These are phyloP conservation scores for Moniliophthora roreri DNA, from an alignment of 1,284 basidiomycete genomes.

Conservation along the genomic window DNA sequence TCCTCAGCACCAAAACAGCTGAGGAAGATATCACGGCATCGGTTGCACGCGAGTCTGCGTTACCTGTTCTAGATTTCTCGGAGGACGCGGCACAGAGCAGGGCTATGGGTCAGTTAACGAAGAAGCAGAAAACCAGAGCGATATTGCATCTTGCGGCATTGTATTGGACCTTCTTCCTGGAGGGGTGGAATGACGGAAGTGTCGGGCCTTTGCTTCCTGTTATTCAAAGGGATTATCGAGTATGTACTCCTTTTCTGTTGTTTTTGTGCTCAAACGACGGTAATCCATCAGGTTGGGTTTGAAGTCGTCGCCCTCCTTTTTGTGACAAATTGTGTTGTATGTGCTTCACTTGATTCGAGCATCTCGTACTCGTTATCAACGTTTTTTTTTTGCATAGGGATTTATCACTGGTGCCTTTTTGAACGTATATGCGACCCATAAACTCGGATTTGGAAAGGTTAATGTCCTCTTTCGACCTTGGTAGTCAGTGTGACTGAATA, in stretches of 20 bases:
- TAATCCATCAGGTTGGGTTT: slow-evolving; percentile 39
- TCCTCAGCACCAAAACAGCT: too few relatives aligned
- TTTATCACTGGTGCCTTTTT: slow-evolving; percentile 51
- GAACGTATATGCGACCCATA: slow-evolving; percentile 57
- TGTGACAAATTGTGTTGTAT: slow-evolving; percentile 42
- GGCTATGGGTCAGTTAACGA: neutral
- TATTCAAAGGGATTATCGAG: slow-evolving; percentile 55
- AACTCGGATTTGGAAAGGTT: slow-evolving; percentile 61
- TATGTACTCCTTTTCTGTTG: slow-evolving; percentile 24
- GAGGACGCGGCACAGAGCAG: neutral
- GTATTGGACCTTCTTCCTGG: slow-evolving; percentile 35
- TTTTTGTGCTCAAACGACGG: neutral
- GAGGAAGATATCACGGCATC: too few relatives aligned
- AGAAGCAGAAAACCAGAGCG: neutral
- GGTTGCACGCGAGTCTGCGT: too few relatives aligned
- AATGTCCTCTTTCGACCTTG: too few relatives aligned
- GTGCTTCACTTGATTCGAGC: slow-evolving; percentile 13
- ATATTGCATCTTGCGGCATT: slow-evolving; percentile 30
- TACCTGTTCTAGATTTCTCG: too few relatives aligned
- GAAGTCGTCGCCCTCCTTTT: slow-evolving; percentile 49
- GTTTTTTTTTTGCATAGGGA: slow-evolving; percentile 37
- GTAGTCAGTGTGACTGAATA: too few relatives aligned
- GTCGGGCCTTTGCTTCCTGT: slow-evolving; percentile 41
- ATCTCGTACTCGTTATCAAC: neutral
- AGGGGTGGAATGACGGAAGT: slow-evolving; percentile 47